Evolutionary conservation across 2,329 filamentous ascomycete genomes (phyloP).

Genomic region (Colletotrichum kahawae): DNA sequence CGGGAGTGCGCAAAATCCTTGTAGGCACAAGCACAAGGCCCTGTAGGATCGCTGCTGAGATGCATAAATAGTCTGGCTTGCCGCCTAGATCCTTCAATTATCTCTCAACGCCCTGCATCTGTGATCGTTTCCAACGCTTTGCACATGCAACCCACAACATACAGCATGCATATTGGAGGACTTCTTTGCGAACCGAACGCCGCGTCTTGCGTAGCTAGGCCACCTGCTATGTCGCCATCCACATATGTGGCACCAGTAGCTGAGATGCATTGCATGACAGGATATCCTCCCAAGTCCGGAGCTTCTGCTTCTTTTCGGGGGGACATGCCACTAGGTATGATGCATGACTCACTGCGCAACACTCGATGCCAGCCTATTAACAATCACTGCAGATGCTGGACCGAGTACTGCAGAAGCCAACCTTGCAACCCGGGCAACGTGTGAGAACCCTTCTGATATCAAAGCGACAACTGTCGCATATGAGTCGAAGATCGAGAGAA

Average conservation of each 20-base stretch:
- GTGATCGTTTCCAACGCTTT: background rate
- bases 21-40: background rate
- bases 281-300: background rate
- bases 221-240: background rate
- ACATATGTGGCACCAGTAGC: background rate
- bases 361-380: background rate
- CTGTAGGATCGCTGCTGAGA: background rate
- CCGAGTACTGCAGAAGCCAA: background rate
- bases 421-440: background rate
- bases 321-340: background rate
- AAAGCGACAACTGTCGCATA: background rate
- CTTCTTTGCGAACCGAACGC: background rate
- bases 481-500: background rate
- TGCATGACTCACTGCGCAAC: background rate
- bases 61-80: background rate
- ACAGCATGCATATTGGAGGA: background rate
- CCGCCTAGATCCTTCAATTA: background rate
- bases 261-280: background rate
- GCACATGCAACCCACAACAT: background rate
- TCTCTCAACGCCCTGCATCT: background rate
- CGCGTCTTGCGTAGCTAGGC: background rate
- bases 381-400: background rate
- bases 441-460: background rate
- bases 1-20: background rate
- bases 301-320: background rate